Percentiles rank a stretch among this genome's conserved stretches.
phyloP scores from a whole-genome alignment of 1,284 basidiomycete genomes.

The Pascua sp. region DNA sequence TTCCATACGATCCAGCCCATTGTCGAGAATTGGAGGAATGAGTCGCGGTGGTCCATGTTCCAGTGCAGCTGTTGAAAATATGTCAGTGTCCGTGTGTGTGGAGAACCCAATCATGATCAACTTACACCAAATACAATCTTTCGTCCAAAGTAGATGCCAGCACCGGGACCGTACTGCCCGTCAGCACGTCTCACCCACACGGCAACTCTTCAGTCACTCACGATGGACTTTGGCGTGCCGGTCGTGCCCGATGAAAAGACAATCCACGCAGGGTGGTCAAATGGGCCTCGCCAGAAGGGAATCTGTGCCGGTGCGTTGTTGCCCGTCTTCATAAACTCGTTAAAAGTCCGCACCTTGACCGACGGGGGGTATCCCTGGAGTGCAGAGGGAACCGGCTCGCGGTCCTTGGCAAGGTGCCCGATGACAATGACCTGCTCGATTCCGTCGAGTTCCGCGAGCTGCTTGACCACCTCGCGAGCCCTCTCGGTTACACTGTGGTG shows the following conservation, averaged over 20 bases:
- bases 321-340: constrained; percentile 18
- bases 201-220: not conserved
- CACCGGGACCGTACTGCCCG: constrained; percentile 19
- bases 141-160: constrained; percentile 28
- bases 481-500: constrained; percentile 28
- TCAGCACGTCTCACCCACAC: too few species aligned
- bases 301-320: constrained; percentile 23
- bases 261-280: constrained; percentile 38
- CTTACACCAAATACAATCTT: constrained; percentile 11
- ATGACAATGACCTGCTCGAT: constrained; percentile 34
- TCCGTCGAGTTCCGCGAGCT: constrained; percentile 15
- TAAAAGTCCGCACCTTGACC: constrained; percentile 7
- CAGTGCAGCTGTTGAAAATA: constrained; percentile 1
- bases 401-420: constrained; percentile 28
- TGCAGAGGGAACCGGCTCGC: constrained; percentile 18
- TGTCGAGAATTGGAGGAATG: constrained; percentile 36
- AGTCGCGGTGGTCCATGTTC: constrained; percentile 27
- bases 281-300: constrained; percentile 24
- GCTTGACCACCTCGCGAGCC: constrained; percentile 17
- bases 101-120: too few species aligned
- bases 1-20: constrained; percentile 45
- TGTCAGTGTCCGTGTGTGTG: too few species aligned
- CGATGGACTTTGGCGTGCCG: constrained; percentile 47
- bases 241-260: constrained; percentile 46
- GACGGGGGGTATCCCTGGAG: constrained; percentile 12